Evolutionary conservation across 2,329 filamentous ascomycete genomes (phyloP).

Genomic region (Tolypocladium ovalisporum): DNA sequence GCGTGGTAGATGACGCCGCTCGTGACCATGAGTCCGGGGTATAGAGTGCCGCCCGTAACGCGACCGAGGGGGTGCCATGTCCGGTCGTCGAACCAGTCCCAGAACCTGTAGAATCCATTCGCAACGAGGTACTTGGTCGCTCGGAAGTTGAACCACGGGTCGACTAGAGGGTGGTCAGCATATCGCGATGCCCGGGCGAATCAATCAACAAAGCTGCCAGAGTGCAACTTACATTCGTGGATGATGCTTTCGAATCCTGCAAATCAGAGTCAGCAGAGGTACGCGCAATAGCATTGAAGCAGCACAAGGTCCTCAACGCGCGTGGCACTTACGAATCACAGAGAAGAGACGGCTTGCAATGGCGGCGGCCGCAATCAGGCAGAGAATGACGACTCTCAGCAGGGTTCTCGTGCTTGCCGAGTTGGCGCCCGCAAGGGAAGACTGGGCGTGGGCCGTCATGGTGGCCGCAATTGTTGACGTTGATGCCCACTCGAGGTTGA

Average conservation of each 20-base stretch:
- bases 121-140: conserved; percentile 95
- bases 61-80: conserved; percentile 99
- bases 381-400: conserved; percentile 80
- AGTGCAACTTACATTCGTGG: conserved; percentile 76
- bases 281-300: not conserved
- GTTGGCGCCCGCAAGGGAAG: conserved; percentile 62
- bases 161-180: conserved; percentile 51
- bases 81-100: conserved; percentile 99
- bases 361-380: conserved; percentile 81
- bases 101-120: conserved; percentile 97
- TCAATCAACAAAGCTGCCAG: not conserved
- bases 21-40: conserved; percentile 97
- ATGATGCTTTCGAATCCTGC: conserved; percentile 97
- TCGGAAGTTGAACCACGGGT: conserved; percentile 99
- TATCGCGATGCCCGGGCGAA: not conserved
- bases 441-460: conserved; percentile 35
- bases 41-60: conserved; percentile 97
- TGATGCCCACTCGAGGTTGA: conserved; percentile 16
- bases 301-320: not conserved
- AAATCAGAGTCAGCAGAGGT: conserved; percentile 18
- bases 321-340: conserved; percentile 70
- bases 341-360: conserved; percentile 93
- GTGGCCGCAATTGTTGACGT: conserved; percentile 24
- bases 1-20: conserved; percentile 94
- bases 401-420: conserved; percentile 75